Base-by-base conservation (phyloP, 768 basidiomycete genomes). In the Fomitopsis pulvina region DNA sequence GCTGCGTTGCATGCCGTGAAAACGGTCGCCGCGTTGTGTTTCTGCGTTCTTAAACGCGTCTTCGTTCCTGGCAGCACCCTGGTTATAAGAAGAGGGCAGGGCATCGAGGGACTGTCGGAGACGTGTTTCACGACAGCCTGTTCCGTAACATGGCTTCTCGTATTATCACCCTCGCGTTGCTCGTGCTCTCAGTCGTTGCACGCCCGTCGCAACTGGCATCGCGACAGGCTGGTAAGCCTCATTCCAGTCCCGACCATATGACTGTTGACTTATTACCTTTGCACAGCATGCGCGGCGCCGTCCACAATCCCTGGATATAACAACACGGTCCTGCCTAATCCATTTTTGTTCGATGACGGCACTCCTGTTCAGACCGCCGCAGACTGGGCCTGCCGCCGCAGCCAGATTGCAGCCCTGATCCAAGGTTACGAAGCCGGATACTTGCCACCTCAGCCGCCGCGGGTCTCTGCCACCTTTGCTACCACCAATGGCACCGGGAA, bases 341-440 rank as follows among this genome's bases (percentile, higher is more conserved):
- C 79, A 1, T 82, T 82, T 71, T 66, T 67, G 2, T 78, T 78
- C 62, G 57, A 70, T 25, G 65, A 69, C 52, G 78, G 78, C 4
- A 56, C 67, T 4, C 63, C 67, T 20, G 73, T 74, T 14, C 54
- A 63, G 16, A 75, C 74, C 41, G 67, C 68, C 39, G 72, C 60
- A 4, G 72, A 79, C 50, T 82, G 75, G 71, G 65, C 64, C 4
- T 82, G 79, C 59, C 72, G 78, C 22, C 70, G 71, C 18, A 64
- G 66, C 6, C 76, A 81, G 60, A 72, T 80, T 56, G 62, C 57
- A 45, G 62, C 73, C 25, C 67, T 80, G 21, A 62, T 82, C 57
- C 76, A 80, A 58, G 66, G 66, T 18, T 76, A 77, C 57, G 79
- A 82, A 61, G 66, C 73, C 5, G 80, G 80, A 8, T 69, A 69